These are phyloP conservation scores for Sporobolomyces roseus DNA, from an alignment of 768 basidiomycete genomes.

Conservation along the genomic window DNA sequence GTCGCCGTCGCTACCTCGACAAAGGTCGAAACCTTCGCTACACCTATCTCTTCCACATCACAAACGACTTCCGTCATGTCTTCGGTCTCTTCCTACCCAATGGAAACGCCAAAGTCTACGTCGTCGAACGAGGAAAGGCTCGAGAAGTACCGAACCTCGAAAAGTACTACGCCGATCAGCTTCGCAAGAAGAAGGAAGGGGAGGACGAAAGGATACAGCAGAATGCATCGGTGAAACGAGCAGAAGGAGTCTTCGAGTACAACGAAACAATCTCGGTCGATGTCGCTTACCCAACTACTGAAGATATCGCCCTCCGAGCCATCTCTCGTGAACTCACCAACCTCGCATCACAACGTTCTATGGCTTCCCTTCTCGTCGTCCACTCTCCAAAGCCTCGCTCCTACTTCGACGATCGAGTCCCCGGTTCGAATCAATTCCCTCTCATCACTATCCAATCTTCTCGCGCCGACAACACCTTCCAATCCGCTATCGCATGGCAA, in stretches of 20 bases:
- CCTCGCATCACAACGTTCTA: slow-evolving; percentile 64
- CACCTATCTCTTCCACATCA: slow-evolving; percentile 80
- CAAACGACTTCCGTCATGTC: slow-evolving; percentile 72
- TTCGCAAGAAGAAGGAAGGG: slow-evolving; percentile 33
- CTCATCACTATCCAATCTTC: slow-evolving; percentile 71
- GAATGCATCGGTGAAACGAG: slow-evolving; percentile 54
- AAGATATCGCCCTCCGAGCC: slow-evolving; percentile 73
- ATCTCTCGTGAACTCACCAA: slow-evolving; percentile 80
- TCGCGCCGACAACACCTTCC: slow-evolving; percentile 60
- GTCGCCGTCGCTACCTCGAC: slow-evolving; percentile 65
- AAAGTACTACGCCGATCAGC: slow-evolving; percentile 63
- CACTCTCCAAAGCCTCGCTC: slow-evolving; percentile 78
- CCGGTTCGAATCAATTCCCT: slow-evolving; percentile 77
- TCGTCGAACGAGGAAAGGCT: slow-evolving; percentile 85
- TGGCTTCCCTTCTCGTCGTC: slow-evolving; percentile 63
- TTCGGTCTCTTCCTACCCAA: slow-evolving; percentile 79
- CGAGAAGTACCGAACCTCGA: slow-evolving; percentile 77
- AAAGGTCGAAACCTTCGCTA: slow-evolving; percentile 68
- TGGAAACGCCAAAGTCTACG: slow-evolving; percentile 68
- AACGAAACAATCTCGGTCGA: slow-evolving; percentile 53
- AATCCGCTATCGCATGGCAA: slow-evolving; percentile 85
- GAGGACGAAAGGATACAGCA: slow-evolving; percentile 48
- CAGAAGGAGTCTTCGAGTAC: slow-evolving; percentile 59
- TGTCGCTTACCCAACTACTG: slow-evolving; percentile 72
- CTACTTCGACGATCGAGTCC: slow-evolving; percentile 71